Base-by-base conservation (phyloP, 225 moss, liverwort and hornwort species). In the Rhytidiadelphus loreus region DNA sequence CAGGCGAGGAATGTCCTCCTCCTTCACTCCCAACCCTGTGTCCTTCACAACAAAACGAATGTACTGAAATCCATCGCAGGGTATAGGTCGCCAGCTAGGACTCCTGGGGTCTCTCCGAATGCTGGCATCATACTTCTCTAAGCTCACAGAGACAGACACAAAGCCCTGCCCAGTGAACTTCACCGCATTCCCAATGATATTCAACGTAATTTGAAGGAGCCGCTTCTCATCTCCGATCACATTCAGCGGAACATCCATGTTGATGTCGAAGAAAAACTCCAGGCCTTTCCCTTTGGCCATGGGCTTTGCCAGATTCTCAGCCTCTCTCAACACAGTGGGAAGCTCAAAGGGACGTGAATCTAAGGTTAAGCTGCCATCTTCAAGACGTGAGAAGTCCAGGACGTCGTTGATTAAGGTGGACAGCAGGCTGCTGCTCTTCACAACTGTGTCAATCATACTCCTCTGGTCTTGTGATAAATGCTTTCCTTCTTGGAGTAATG, bases 381-480 rank as follows among this genome's bases (percentile, higher is more conserved):
- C 95, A 72, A 98, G 69, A 58, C 95, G 96, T 55, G 98, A 98
- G 79, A 98, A 98, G 87, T 98, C 98, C 26, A 98, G 92, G 78
- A 98, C 96, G 87, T 98, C 98, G 77, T 94, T 96, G 91, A 98
- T 96, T 77, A 98, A 80, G 60, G 98, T 98, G 48, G 98, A 98
- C 50, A 98, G 91, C 82, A 98, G 90, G 81, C 95, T 96, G 96
- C 98, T 98, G 88, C 98, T 96, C 88, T 98, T 98, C 73, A 98
- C 96, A 56, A 98, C 96, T 16, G 98, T 96, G 87, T 98, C 98
- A 64, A 98, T 92, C 95, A 98, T 95, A 78, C 96, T 93, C 58
- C 95, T 93, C 89, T 98, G 98, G 19, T 98, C 98, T 79, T 82
- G 28, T 33, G 91, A 90, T 33, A 98, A 56, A 12, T 64, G 90